Conservation (phyloP, 177 flowering plant genomes). For the Telopea speciosissima region DNA sequence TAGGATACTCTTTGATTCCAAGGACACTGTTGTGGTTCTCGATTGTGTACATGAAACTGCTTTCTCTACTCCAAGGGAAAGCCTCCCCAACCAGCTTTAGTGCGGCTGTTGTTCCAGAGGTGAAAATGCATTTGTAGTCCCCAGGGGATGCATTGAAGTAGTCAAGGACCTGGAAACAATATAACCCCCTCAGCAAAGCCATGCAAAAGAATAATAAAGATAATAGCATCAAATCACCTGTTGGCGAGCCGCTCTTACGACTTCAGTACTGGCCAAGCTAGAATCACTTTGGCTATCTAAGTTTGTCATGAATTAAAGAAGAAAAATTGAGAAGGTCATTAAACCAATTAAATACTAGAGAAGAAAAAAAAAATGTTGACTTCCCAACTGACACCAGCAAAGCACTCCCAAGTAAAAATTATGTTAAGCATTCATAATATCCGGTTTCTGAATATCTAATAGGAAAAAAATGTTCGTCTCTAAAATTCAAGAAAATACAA, state of each 20-base stretch:
- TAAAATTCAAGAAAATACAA: too few relatives aligned
- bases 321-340: neutral
- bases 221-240: conserved; percentile 14
- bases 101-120: conserved; percentile 94
- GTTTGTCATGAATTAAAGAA: conserved; percentile 28
- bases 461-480: too few relatives aligned
- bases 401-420: neutral
- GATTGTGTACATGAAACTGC: conserved; percentile 81
- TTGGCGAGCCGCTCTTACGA: conserved; percentile 59
- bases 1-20: conserved; percentile 98
- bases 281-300: conserved; percentile 87
- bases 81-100: conserved; percentile 87
- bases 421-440: too few relatives aligned
- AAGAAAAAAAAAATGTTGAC: too few relatives aligned
- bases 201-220: neutral
- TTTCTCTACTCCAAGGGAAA: conserved; percentile 79
- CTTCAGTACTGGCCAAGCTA: conserved; percentile 48
- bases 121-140: conserved; percentile 86
- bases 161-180: conserved; percentile 57
- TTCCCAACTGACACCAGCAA: too few relatives aligned
- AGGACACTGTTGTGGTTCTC: conserved; percentile 98
- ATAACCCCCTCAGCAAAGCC: neutral
- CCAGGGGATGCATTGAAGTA: conserved; percentile 76
- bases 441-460: too few relatives aligned
- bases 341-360: neutral